phyloP scores from a whole-genome alignment of 1,284 basidiomycete species.

The Malassezia vespertilionis region DNA sequence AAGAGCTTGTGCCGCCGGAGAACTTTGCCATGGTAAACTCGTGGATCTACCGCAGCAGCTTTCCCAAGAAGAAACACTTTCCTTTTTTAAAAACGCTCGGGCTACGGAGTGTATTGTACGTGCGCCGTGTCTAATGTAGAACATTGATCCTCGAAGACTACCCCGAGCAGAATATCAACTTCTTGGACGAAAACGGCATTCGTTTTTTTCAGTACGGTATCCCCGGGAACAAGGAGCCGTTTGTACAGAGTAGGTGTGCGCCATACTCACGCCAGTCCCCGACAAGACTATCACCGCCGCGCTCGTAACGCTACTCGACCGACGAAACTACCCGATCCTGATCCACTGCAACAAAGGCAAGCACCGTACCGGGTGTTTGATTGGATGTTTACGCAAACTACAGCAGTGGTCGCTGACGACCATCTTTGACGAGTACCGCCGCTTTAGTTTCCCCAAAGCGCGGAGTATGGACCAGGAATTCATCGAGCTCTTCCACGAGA shows the following conservation, averaged over 20 bases:
- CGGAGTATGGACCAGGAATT: slow-evolving; percentile 54
- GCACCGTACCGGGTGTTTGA: slow-evolving; percentile 54
- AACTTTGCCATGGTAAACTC: slow-evolving; percentile 49
- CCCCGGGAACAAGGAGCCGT: slow-evolving; percentile 53
- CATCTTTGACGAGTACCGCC: slow-evolving; percentile 54
- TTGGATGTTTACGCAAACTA: slow-evolving; percentile 53
- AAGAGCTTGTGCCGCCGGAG: slow-evolving; percentile 39
- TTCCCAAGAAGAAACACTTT: slow-evolving; percentile 54
- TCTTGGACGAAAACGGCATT: slow-evolving; percentile 49
- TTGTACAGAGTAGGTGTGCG: slow-evolving; percentile 23
- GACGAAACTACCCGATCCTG: slow-evolving; percentile 53
- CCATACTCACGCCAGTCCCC: slow-evolving; percentile 44
- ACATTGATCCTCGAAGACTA: slow-evolving; percentile 50
- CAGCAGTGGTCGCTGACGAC: slow-evolving; percentile 53
- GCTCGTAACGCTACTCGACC: slow-evolving; percentile 52
- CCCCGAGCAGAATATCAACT: slow-evolving; percentile 52
- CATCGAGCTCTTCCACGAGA: slow-evolving; percentile 50
- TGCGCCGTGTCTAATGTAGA: slow-evolving; percentile 4
- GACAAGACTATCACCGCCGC: slow-evolving; percentile 54
- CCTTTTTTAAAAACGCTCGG: slow-evolving; percentile 52
- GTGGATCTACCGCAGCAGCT: slow-evolving; percentile 52
- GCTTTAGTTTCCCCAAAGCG: slow-evolving; percentile 52
- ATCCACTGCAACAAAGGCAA: slow-evolving; percentile 58
- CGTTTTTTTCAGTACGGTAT: slow-evolving; percentile 53
- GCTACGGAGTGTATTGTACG: slow-evolving; percentile 53